Evolutionary conservation across 2,329 filamentous ascomycete genomes (phyloP).

Genomic region (Anthostomella pinea): DNA sequence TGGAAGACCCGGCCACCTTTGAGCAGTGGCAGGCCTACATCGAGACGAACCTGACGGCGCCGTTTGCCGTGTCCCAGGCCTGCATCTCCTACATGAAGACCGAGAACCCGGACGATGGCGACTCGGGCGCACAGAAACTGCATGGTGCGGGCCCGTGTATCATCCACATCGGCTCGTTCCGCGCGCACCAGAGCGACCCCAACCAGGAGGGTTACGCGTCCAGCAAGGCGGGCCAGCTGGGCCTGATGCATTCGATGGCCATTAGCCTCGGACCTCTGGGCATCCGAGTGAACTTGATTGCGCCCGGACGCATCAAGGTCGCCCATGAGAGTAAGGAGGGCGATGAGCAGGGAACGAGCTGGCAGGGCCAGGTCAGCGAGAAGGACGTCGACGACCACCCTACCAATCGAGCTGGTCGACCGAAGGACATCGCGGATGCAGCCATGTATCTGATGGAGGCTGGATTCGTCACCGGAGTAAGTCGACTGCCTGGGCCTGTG

Average conservation of each 20-base stretch:
- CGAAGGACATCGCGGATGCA: slow-evolving; percentile 43
- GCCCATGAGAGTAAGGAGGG: slow-evolving; percentile 44
- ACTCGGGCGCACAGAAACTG: neutral
- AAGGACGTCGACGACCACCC: slow-evolving; percentile 42
- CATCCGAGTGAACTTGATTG: slow-evolving; percentile 38
- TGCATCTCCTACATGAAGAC: slow-evolving; percentile 45
- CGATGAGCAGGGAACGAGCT: slow-evolving; percentile 31
- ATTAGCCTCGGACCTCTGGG: slow-evolving; percentile 32
- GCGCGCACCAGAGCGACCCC: slow-evolving; percentile 42
- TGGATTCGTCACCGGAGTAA: slow-evolving; percentile 30
- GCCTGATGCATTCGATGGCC: slow-evolving; percentile 37
- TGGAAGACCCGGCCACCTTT: slow-evolving; percentile 41
- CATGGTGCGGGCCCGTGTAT: slow-evolving; percentile 41
- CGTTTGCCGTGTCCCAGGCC: slow-evolving; percentile 45
- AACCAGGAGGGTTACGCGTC: slow-evolving; percentile 48
- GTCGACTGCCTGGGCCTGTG: too few relatives aligned
- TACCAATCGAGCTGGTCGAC: slow-evolving; percentile 42
- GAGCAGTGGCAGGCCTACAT: slow-evolving; percentile 43
- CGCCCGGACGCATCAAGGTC: slow-evolving; percentile 44
- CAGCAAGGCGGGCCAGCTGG: slow-evolving; percentile 36
- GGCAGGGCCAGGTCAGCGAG: slow-evolving; percentile 21
- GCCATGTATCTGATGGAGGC: slow-evolving; percentile 35
- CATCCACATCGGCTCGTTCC: slow-evolving; percentile 45
- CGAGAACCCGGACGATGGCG: neutral
- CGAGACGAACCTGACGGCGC: slow-evolving; percentile 45